Conservation (phyloP, 805 yeast genomes). For the Yarrowia hollandica region DNA sequence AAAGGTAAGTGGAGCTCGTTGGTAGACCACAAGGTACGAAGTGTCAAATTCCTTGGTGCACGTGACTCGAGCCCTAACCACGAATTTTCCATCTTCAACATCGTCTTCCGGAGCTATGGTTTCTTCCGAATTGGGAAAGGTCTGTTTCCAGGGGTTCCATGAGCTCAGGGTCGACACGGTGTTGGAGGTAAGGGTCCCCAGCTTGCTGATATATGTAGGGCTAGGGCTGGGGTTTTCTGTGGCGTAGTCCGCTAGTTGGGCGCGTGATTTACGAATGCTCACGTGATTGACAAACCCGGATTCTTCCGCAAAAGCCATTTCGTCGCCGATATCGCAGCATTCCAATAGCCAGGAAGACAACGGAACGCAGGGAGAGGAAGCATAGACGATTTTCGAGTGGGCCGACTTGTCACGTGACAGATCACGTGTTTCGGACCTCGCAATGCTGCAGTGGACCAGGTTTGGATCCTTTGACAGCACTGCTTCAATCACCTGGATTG, state of each 20-base stretch:
- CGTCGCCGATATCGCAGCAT: conserved; percentile 23
- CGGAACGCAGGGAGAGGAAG: background rate
- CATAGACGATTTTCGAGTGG: conserved; percentile 16
- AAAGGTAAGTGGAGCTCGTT: conserved; percentile 36
- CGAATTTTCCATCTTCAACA: conserved; percentile 1
- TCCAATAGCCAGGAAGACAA: conserved; percentile 5
- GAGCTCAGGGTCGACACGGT: background rate
- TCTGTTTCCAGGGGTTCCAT: conserved; percentile 24
- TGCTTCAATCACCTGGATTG: conserved; percentile 28
- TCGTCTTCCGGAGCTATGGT: conserved; percentile 22
- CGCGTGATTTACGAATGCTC: conserved; percentile 15
- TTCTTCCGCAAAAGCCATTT: background rate
- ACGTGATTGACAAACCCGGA: conserved; percentile 23
- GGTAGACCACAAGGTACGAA: conserved; percentile 34
- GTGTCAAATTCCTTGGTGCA: background rate
- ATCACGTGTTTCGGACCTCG: too few species aligned
- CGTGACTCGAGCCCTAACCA: background rate
- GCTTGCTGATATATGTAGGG: conserved; percentile 1
- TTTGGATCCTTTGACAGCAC: background rate
- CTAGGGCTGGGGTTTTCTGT: background rate
- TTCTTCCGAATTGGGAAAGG: conserved; percentile 20
- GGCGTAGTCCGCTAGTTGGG: conserved; percentile 4
- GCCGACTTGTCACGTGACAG: background rate
- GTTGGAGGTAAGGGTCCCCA: background rate
- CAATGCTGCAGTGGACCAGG: conserved; percentile 2